phyloP scores from a whole-genome alignment of 306 rosid species.

The Quercus bicolor region DNA sequence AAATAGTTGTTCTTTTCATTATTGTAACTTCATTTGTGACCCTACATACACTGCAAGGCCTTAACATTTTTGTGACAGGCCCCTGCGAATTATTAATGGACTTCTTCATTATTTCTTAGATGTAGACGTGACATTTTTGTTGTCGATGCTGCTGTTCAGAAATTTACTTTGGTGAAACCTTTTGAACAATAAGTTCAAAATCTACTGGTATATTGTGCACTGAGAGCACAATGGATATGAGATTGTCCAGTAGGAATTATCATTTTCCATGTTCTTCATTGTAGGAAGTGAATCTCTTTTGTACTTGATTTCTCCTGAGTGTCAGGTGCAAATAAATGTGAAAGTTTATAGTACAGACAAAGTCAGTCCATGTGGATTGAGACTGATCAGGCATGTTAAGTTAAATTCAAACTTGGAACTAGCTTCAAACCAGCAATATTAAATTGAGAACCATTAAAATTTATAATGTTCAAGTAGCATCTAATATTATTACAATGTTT shows the following conservation, averaged over 20 bases:
- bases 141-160: too few species aligned
- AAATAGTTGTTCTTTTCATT: neutral
- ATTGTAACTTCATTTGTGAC: neutral
- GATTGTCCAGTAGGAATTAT: slow-evolving; percentile 1
- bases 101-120: too few species aligned
- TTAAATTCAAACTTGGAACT: too few species aligned
- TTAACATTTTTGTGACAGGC: neutral
- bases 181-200: too few species aligned
- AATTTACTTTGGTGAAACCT: too few species aligned
- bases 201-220: too few species aligned
- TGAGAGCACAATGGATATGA: neutral
- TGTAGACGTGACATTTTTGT: too few species aligned
- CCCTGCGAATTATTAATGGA: neutral
- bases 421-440: neutral
- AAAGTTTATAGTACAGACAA: too few species aligned
- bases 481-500: too few species aligned
- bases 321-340: neutral
- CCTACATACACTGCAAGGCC: neutral
- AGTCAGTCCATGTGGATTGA: too few species aligned
- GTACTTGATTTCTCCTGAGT: neutral
- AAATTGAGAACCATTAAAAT: neutral
- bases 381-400: too few species aligned
- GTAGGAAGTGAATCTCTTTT: neutral
- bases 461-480: too few species aligned
- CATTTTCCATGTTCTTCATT: slow-evolving; percentile 2